Evolutionary conservation across 2,329 filamentous ascomycete species (phyloP), one percentile per base, ranked within the genome.

Genomic region (Sclerotinia subarctica): DNA sequence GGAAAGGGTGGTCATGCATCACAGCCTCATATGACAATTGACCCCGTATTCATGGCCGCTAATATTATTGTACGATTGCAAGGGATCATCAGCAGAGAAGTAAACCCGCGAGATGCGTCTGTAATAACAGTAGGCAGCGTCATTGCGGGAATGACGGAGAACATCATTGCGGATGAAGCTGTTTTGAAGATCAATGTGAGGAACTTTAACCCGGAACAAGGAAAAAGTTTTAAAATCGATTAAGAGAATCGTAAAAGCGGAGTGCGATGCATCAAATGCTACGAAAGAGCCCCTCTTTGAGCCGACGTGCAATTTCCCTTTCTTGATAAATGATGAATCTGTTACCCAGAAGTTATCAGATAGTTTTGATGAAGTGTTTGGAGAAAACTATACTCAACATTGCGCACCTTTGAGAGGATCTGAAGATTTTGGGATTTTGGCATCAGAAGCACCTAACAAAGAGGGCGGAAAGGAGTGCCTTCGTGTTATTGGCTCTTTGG

Each of bases 171-270:
- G 0, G 79, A 81, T 59, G 72, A 77, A 2, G 78, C 80, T 1
- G 75, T 78, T 3, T 64, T 85, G 1, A 77, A 79, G 24, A 69
- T 85, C 2, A 80, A 80, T 63, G 78, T 82, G 0, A 77, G 82
- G 17, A 80, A 77, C 1, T 78, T 78, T 2, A 75, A 75, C 0
- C 67, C 72, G 74, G 75, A 0, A 78, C 78, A 0, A 76, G 81
- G 73, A 79, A 10, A 75, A 74, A 1, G 74, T 84, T 0, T 63
- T 80, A 3, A 72, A 72, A 1, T 73, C 79, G 0, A 80, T 84
- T n/a, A 74, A 76, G 64, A 74, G 79, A 0, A 80, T 84, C 17
- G 80, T 89, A 0, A 77, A 82, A n/a, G 83, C 84, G 0, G 88
- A 90, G 70, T 73, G 70, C 42, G 66, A 71, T 26, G 72, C 72